Conservation (phyloP, 2,329 filamentous ascomycete genomes). For the Endoconidiophora polonica region DNA sequence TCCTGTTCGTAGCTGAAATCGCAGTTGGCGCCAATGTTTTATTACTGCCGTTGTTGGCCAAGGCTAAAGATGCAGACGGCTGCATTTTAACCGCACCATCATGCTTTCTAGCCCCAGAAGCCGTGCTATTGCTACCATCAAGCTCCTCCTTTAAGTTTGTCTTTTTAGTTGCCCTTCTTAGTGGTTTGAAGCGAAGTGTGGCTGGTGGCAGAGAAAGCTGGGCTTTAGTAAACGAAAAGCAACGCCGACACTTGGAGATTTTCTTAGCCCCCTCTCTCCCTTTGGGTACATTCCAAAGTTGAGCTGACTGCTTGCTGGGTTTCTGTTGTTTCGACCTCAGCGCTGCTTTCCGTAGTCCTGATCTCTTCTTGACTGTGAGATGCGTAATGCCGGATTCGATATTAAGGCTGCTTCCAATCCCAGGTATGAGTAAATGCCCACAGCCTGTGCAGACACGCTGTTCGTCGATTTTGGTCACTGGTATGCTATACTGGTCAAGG, state of each 20-base stretch:
- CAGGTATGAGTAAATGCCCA: slow-evolving; percentile 41
- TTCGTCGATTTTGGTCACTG: slow-evolving; percentile 30
- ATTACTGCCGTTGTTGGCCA: slow-evolving; percentile 27
- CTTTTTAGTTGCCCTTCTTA: not conserved
- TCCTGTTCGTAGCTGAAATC: slow-evolving; percentile 36
- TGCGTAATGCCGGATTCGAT: slow-evolving; percentile 6
- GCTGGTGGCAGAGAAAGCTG: slow-evolving; percentile 4
- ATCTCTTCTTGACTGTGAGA: not conserved
- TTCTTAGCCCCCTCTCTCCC: slow-evolving; percentile 1
- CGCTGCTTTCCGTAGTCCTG: no score
- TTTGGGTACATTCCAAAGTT: not conserved
- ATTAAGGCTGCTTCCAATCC: slow-evolving; percentile 23
- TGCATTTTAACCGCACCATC: slow-evolving; percentile 4
- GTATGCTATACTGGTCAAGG: slow-evolving; percentile 29
- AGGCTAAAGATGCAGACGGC: slow-evolving; percentile 19
- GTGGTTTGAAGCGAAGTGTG: not conserved
- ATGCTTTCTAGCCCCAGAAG: slow-evolving; percentile 15
- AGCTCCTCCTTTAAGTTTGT: no score
- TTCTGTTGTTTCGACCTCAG: not conserved
- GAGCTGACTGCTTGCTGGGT: not conserved
- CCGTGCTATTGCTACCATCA: slow-evolving; percentile 13
- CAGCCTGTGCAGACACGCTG: slow-evolving; percentile 42
- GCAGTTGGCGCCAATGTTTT: not conserved
- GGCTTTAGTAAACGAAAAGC: slow-evolving; percentile 2
- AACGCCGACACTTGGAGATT: slow-evolving; percentile 6